Evolutionary conservation across 106 monocot species (phyloP), one percentile per base, ranked within the genome.

Genomic region (Dendrobium huoshanense): DNA sequence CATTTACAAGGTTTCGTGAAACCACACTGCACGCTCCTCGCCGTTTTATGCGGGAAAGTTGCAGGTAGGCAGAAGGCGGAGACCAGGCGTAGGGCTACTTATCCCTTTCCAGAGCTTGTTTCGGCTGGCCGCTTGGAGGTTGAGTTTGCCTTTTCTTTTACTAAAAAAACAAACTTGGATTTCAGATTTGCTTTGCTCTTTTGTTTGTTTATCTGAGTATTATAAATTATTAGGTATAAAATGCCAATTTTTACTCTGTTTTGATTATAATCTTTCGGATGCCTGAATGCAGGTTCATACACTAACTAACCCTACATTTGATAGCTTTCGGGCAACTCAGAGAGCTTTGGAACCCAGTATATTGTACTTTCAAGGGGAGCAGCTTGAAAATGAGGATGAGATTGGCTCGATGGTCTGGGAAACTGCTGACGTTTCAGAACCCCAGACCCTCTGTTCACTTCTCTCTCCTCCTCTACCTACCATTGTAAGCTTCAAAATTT

Each of bases 51-150:
- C 10, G 93, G 93, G 54, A 87, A 83, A 68, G 68, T 79, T 64
- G 85, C 40, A 55, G 78, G 81, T 81, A 79, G 79, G 37, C 78
- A 43, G 59, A 83, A 41, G 25, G 77, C 59, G 61, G 85, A 92
- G 43, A 40, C 27, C 27, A 73, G 61, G 75, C 25, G 27, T 19
- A 48, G 11, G 73, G n/a, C 83, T 55, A 79, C 64, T 11, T 93
- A 85, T 83, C 88, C 93, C 22, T 87, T 93, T 75, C 95, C 99
- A 4, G 89, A 93, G 83, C 87, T 95, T 10, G 79, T 78, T 49
- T 99, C 99, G 9, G 81, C 95, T 9, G 95, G 99, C 24, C 89
- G 95, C 18, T 65, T 99, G 10, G 99, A 93, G 93, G 99, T 95
- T 25, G 9, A 67, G n/a, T 54, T 82, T 19, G 2, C 25, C 67